phyloP scores from a whole-genome alignment of 805 yeast genomes.

The Pichia exigua region DNA sequence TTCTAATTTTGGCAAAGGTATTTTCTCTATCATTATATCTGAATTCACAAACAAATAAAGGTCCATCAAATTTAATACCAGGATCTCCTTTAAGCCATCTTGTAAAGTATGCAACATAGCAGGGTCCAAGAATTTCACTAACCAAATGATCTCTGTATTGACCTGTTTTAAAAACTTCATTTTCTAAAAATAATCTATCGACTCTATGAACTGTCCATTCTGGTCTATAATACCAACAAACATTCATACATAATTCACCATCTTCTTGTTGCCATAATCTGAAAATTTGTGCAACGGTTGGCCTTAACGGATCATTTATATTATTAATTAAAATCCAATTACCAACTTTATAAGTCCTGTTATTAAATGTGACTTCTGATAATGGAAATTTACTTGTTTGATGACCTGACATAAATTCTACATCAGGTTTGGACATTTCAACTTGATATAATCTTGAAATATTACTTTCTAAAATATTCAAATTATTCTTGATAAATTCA shows the following conservation, averaged over 20 bases:
- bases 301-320: slow-evolving; percentile 81
- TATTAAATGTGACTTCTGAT: slow-evolving; percentile 75
- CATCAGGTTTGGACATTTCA: slow-evolving; percentile 77
- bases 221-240: slow-evolving; percentile 96
- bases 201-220: slow-evolving; percentile 95
- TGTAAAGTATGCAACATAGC: slow-evolving; percentile 91
- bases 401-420: slow-evolving; percentile 54
- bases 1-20: slow-evolving; percentile 87
- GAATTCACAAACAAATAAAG: slow-evolving; percentile 88
- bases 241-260: slow-evolving; percentile 76
- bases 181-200: slow-evolving; percentile 82
- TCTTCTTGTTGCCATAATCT: slow-evolving; percentile 84
- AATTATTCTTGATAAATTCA: slow-evolving; percentile 51
- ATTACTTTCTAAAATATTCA: slow-evolving; percentile 53
- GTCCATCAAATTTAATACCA: slow-evolving; percentile 67
- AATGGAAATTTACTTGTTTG: slow-evolving; percentile 49
- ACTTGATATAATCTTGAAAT: slow-evolving; percentile 51
- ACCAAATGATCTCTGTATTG: slow-evolving; percentile 92
- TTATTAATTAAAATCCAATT: slow-evolving; percentile 90
- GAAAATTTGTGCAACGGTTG: slow-evolving; percentile 90
- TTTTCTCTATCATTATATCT: slow-evolving; percentile 89
- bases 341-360: slow-evolving; percentile 73
- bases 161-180: slow-evolving; percentile 94
- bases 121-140: slow-evolving; percentile 84
- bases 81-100: slow-evolving; percentile 94